A percentile compares a stretch with the other conserved stretches of the same genome.
These are phyloP conservation scores for Lantana camara DNA, from an alignment of 257 asterid genomes.

Conservation along the genomic window DNA sequence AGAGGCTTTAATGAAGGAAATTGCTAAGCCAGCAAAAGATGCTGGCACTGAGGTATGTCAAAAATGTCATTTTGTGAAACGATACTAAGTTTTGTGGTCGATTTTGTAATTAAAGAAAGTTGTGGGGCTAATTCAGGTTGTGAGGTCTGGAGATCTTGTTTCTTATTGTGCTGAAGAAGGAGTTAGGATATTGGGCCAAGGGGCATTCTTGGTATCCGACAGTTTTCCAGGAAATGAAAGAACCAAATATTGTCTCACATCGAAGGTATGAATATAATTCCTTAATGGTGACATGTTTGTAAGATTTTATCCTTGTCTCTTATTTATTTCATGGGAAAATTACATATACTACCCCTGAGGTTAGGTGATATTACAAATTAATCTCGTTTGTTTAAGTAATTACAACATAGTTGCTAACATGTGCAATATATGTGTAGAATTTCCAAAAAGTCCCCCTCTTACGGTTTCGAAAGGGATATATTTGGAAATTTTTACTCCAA, in stretches of 20 bases:
- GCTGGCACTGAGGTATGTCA: conserved; percentile 87
- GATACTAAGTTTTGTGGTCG: too few species aligned
- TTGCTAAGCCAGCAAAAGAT: conserved; percentile 96
- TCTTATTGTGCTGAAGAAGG: conserved; percentile 95
- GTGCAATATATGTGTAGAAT: too few species aligned
- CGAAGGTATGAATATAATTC: conserved; percentile 49
- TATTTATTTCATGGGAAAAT: too few species aligned
- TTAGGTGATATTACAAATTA: too few species aligned
- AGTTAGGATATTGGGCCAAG: conserved; percentile 77
- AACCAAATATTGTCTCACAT: conserved; percentile 80
- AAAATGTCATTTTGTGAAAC: too few species aligned
- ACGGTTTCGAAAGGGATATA: too few species aligned
- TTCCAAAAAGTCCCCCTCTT: too few species aligned
- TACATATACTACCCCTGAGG: too few species aligned
- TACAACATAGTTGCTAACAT: too few species aligned
- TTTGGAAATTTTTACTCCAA: too few species aligned
- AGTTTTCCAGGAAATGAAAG: conserved; percentile 92
- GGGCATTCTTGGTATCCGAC: conserved; percentile 74
- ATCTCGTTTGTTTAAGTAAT: too few species aligned
- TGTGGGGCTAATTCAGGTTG: conserved; percentile 44
- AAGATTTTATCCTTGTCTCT: background rate
- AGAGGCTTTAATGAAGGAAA: conserved; percentile 89
- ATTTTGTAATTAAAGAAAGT: background rate
- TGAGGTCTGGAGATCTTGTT: conserved; percentile 67
- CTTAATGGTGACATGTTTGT: too few species aligned